These are phyloP conservation scores for Plantago elongata DNA, from an alignment of 257 asterid species.

Conservation along the genomic window DNA sequence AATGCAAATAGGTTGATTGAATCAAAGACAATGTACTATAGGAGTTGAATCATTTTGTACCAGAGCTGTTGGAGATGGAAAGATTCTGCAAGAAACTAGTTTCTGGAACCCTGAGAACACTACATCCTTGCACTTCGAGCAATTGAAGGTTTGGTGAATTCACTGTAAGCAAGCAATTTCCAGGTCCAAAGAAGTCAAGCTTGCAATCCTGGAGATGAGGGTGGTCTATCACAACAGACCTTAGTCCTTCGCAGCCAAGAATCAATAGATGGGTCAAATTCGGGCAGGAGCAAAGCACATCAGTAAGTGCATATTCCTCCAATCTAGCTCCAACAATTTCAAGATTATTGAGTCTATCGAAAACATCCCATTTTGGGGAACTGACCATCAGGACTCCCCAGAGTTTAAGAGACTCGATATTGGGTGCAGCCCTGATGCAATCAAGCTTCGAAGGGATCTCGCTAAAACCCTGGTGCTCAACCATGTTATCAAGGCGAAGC, in stretches of 20 bases:
- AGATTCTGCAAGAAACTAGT: conserved; percentile 55
- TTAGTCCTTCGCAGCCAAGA: conserved; percentile 88
- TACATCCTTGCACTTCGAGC: conserved; percentile 92
- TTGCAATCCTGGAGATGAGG: conserved; percentile 65
- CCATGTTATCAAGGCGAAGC: conserved; percentile 79
- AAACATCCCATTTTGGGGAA: conserved; percentile 79
- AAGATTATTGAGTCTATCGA: conserved; percentile 64
- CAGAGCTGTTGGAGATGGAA: conserved; percentile 73
- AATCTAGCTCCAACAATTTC: conserved; percentile 93
- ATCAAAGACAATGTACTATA: background rate
- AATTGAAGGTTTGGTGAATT: conserved; percentile 51
- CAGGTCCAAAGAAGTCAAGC: conserved; percentile 75
- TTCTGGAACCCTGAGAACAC: conserved; percentile 59
- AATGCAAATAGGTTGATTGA: background rate
- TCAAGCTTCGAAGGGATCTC: conserved; percentile 70
- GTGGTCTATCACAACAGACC: conserved; percentile 47
- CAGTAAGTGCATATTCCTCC: conserved; percentile 55
- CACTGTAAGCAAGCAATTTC: conserved; percentile 57
- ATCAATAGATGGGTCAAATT: conserved; percentile 62
- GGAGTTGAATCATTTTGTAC: conserved; percentile 25
- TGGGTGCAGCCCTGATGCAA: conserved; percentile 52
- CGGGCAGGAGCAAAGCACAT: conserved; percentile 71
- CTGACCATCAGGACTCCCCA: conserved; percentile 85
- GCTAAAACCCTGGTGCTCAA: conserved; percentile 31
- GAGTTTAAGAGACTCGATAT: conserved; percentile 80